Base-by-base conservation (phyloP, 345 rosid genomes). In the Ceriops zippeliana region DNA sequence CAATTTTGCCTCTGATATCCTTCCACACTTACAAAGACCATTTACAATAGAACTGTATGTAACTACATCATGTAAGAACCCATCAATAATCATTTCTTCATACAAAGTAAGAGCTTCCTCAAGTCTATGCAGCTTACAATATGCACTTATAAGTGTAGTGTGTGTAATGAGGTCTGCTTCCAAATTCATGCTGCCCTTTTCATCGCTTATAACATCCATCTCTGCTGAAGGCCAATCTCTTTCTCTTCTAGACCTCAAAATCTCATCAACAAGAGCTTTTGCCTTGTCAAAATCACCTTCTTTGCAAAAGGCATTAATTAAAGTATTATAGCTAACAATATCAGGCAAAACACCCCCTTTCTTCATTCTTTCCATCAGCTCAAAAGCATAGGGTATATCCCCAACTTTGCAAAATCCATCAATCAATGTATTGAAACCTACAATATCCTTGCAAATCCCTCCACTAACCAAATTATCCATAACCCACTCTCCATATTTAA, bases 21-120 rank as follows among this genome's bases (percentile, higher is more conserved):
- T 86, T 34, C 89, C 91, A 27, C 73, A 51, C 82, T 84, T 86
- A 85, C 96, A 91, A 54, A 91, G 86, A 27, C 95, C 87, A 73
- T 79, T 80, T 28, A 93, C 68, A 27, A 89, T 88, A 22, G 89
- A 89, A 78, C 87, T 80, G 72, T 85, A 88, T n/a, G 96, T 84
- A 73, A 91, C 88, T 37, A 87, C 86, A 80, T 91, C 92, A 10
- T 92, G 96, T 61, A 86, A 77, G 75, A 79, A 73, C 30, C 90
- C 90, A 65, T 68, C 75, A 65, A 52, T 62, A 68, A 86, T 85
- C 86, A 87, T 83, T 70, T 86, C 87, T 67, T 80, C 78, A 31
- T 89, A 93, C 70, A 85, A 72, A 31, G 74, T 69, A 58, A 81
- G 70, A 15, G 96, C 92, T 72, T 91, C 84, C 61, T 87, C 85